Base-by-base conservation (phyloP, 148 eudicot species). In the Chenopodium quinoa region DNA sequence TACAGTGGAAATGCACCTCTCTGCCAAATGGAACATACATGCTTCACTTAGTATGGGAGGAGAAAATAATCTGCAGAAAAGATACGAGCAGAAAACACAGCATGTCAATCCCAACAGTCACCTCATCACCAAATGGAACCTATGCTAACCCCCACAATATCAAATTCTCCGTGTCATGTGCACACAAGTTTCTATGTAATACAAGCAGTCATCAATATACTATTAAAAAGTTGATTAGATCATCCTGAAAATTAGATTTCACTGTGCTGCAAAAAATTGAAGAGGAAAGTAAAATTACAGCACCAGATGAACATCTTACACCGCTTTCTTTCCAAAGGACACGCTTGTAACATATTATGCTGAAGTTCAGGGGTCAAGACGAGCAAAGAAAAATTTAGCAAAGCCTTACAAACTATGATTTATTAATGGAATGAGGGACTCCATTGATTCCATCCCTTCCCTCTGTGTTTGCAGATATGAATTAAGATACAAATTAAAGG, bases 1-100 rank as follows among this genome's bases (percentile, higher is more conserved):
- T 77, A 75, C 81, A 89, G 68, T n/a, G 99, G 99, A 86, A 95
- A 90, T 86, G 99, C 94, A 82, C 97, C 93, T 89, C 99, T 93
- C 99, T 95, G 97, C 89, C 86, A 87, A 79, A 88, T 77, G 69
- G 69, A 88, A 78, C 79, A 79, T n/a, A 84, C 69, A 73, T 52
- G 75, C 60, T 82, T 76, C 74, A 81, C 80, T 64, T 73, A 80
- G 81, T 63, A 80, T 71, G 29, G 66, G 27, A 48, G 62, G 63
- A 77, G 62, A 80, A 63, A 80, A 50, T 79, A 64, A 76, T 84
- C 71, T 79, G 82, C 85, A 52, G 69, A 75, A 75, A 56, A 22
- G 32, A 52, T 60, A 20, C 2, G 19, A 29, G 37, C 47, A 58
- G 71, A 50, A 79, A 75, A 2, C 46, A 73, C 22, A 70, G 73